Conservation (phyloP, 2,329 filamentous ascomycete species). For the Sporothrix humicola region DNA sequence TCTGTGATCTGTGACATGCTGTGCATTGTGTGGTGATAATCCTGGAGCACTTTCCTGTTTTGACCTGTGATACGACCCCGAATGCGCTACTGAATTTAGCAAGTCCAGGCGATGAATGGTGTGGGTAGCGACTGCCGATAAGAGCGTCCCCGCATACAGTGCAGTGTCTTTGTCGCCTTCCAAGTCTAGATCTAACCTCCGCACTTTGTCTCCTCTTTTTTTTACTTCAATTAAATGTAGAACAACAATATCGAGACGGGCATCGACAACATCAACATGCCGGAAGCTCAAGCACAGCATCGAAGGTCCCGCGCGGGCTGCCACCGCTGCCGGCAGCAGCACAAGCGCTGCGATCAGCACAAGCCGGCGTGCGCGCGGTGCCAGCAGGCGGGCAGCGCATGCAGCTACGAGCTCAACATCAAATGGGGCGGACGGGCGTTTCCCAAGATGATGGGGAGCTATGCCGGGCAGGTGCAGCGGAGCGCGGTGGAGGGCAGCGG, state of each 20-base stretch:
- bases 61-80: no score
- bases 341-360: slow-evolving; percentile 53
- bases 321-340: slow-evolving; percentile 33
- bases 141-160: not conserved
- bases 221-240: not conserved
- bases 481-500: not conserved
- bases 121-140: slow-evolving; percentile 24
- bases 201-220: not conserved
- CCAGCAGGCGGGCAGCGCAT: slow-evolving; percentile 54
- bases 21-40: not conserved
- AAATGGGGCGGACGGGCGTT: slow-evolving; percentile 35
- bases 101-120: not conserved
- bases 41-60: not conserved
- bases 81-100: not conserved
- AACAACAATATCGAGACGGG: no score
- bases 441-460: slow-evolving; percentile 32
- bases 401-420: slow-evolving; percentile 40
- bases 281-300: not conserved
- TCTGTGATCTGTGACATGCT: not conserved
- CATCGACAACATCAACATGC: slow-evolving; percentile 1
- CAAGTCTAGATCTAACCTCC: slow-evolving; percentile 11
- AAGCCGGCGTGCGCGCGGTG: slow-evolving; percentile 58
- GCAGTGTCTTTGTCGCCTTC: not conserved
- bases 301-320: slow-evolving; percentile 30
- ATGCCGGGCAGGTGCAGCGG: slow-evolving; percentile 30